Evolutionary conservation across 2,329 filamentous ascomycete species (phyloP), one percentile per base, ranked within the genome.

Genomic region (Pseudophaeomoniella oleicola): DNA sequence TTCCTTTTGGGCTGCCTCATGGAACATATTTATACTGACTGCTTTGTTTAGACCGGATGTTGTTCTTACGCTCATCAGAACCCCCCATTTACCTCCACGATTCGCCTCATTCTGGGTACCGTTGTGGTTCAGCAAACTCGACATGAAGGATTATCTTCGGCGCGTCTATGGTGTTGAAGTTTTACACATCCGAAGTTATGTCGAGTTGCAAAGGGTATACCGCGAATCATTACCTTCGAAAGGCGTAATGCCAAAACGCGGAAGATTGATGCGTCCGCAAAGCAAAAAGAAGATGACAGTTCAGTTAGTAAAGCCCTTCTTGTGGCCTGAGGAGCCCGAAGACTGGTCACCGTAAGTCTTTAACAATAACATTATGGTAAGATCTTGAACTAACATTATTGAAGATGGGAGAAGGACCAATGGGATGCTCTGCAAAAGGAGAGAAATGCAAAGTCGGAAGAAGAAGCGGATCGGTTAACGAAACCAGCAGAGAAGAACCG

Each of bases 221-320:
- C 71, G 46, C 36, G 51, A 51, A 47, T 49, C 47, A 54, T 19
- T 14, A 14, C 30, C 19, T 10, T 15, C 19, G 10, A 4, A 14
- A 5, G 12, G 14, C 34, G 3, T 37, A 3, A 2, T 16, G 3
- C 18, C 15, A 34, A 19, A 15, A 12, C 66, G 59, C 50, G 67
- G 70, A 42, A 68, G 69, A 43, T 76, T 75, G 66, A 78, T 75
- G 57, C 74, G 88, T 16, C 81, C 82, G 16, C 67, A 72, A 44
- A 65, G 76, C 35, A 71, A 78, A 51, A 98, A 98, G 72, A 81
- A 78, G 58, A 98, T 98, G 90, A 93, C 81, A 30, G 84, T 92
- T 32, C 83, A 94, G 67, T 72, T 98, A 64, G 74, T 71, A 42
- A 66, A 78, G 64, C 84, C 87, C 3, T 98, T 98, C 63, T 75